Evolutionary conservation across 2,329 filamentous ascomycete species (phyloP).

Genomic region (Fusarium irregulare): DNA sequence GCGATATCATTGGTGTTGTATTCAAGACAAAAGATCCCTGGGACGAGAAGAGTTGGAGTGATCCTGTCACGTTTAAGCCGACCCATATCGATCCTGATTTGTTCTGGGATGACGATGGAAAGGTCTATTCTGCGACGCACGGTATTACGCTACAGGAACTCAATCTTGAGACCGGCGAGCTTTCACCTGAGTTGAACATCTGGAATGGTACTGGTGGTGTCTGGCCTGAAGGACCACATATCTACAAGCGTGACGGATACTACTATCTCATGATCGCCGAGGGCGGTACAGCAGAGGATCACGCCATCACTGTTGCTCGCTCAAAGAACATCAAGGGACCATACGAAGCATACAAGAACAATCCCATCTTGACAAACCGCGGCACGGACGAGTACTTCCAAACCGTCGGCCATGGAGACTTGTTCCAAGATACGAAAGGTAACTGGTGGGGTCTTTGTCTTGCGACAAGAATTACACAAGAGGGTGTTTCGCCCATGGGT

Average conservation of each 20-base stretch:
- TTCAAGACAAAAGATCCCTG: conserved; percentile 38
- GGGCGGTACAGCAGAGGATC: conserved; percentile 55
- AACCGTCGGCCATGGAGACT: conserved; percentile 49
- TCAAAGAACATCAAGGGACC: conserved; percentile 51
- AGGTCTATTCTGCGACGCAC: conserved; percentile 59
- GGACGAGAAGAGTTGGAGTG: conserved; percentile 41
- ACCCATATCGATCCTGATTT: conserved; percentile 56
- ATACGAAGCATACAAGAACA: conserved; percentile 50
- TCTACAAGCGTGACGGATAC: conserved; percentile 55
- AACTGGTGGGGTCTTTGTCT: conserved; percentile 62
- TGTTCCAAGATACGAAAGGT: conserved; percentile 50
- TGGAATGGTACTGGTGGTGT: conserved; percentile 61
- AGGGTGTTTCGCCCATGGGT: conserved; percentile 56
- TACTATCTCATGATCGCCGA: conserved; percentile 60
- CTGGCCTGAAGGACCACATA: conserved; percentile 65
- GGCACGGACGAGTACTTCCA: conserved; percentile 48
- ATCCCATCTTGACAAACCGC: conserved; percentile 54
- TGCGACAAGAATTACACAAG: conserved; percentile 37
- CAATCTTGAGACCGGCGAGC: conserved; percentile 14
- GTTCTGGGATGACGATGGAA: conserved; percentile 68
- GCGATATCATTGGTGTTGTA: conserved; percentile 23
- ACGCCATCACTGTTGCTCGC: conserved; percentile 53
- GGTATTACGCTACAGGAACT: conserved; percentile 45
- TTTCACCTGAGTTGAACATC: conserved; percentile 50
- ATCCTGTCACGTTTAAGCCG: conserved; percentile 43